Conservation (phyloP, 2,329 filamentous ascomycete species). For the Ceratocystis cubensis region DNA sequence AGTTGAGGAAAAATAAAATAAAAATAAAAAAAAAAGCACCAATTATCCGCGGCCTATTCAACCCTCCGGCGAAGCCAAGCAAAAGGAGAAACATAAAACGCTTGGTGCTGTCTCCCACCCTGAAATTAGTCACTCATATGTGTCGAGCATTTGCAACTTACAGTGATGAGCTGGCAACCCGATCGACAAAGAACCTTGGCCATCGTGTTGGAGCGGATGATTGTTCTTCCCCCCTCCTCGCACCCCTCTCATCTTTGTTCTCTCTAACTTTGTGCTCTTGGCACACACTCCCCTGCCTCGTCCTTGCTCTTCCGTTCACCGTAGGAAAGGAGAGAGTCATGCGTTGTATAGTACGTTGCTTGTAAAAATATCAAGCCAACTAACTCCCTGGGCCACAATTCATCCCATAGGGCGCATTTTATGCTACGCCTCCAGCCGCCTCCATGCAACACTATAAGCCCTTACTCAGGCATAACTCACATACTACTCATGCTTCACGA, state of each 20-base stretch:
- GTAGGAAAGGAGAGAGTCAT: neutral
- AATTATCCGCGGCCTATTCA: neutral
- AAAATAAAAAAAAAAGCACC: neutral
- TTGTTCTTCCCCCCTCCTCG: constrained; percentile 12
- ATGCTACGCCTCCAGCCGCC: neutral
- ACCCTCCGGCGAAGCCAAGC: neutral
- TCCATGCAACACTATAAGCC: neutral
- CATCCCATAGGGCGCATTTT: no score
- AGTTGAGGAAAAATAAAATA: no score
- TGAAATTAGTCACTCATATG: neutral
- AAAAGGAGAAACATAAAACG: neutral
- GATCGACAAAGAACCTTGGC: neutral
- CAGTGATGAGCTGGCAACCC: neutral
- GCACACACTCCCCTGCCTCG: neutral
- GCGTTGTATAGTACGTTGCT: neutral
- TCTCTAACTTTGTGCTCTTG: neutral
- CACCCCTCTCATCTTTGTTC: neutral
- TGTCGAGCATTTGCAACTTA: neutral
- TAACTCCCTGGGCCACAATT: neutral
- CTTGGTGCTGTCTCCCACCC: neutral
- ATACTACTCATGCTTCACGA: neutral
- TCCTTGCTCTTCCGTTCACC: neutral
- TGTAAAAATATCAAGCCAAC: neutral
- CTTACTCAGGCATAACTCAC: neutral
- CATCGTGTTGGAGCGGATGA: neutral